Conservation (phyloP, 2,329 filamentous ascomycete genomes). For the Aspergillus sp. region DNA sequence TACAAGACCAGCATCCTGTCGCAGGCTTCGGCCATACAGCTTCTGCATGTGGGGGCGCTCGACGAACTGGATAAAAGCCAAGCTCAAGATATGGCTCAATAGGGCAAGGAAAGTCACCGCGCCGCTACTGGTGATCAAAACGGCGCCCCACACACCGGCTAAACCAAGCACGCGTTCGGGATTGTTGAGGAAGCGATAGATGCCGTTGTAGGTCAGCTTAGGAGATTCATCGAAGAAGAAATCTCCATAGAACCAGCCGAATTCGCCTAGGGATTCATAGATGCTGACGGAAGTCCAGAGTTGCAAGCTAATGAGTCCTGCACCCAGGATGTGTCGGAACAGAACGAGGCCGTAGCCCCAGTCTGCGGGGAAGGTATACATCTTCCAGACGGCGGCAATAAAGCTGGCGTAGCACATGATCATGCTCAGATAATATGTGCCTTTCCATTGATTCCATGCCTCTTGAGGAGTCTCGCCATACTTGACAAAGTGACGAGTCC, state of each 20-base stretch:
- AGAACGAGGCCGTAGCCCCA: constrained; percentile 84
- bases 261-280: constrained; percentile 92
- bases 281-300: constrained; percentile 91
- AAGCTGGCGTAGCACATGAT: constrained; percentile 86
- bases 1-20: constrained; percentile 82
- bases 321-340: constrained; percentile 80
- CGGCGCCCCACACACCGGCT: constrained; percentile 91
- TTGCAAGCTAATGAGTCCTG: constrained; percentile 76
- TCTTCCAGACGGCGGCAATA: constrained; percentile 89
- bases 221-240: constrained; percentile 92
- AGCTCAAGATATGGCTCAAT: constrained; percentile 75
- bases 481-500: constrained; percentile 97
- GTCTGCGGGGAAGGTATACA: constrained; percentile 81
- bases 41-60: constrained; percentile 98
- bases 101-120: constrained; percentile 83
- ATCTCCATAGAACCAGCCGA: constrained; percentile 98
- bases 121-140: constrained; percentile 85
- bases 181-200: constrained; percentile 97
- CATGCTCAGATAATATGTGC: constrained; percentile 88
- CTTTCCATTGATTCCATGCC: constrained; percentile 98
- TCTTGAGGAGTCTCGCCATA: constrained; percentile 86
- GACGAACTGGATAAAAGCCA: constrained; percentile 86
- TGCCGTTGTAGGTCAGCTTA: constrained; percentile 91
- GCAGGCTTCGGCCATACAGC: constrained; percentile 79
- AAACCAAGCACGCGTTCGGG: constrained; percentile 90